Base-by-base conservation (phyloP, 2,329 filamentous ascomycete species). In the Fulvia fulva region DNA sequence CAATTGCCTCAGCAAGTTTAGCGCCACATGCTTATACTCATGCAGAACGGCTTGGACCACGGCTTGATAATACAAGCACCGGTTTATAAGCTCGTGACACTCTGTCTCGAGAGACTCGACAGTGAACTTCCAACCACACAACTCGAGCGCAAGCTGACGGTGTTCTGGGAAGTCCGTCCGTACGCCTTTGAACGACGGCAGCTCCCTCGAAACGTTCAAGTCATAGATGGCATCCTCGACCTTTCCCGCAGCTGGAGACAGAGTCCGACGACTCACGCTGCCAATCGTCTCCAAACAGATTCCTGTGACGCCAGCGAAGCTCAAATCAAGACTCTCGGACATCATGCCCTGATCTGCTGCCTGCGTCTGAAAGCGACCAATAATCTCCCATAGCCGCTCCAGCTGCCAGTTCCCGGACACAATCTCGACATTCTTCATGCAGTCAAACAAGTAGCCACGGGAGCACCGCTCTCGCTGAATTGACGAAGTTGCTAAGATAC, bases 301-400 rank as follows among this genome's bases (percentile, higher is more conserved):
- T 1, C 83, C 83, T 55, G 84, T 78, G 6, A 92, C 85, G 1
- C 90, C 90, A 58, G 93, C 78, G 67, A 89, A 94, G 67, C 87
- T 87, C 21, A 93, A 75, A 66, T 94, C 89, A 3, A 91, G 76
- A 2, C 81, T 82, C 12, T 83, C 80, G 7, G 85, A 78, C 25
- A 87, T 77, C 87, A 94, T 89, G n/a, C 86, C 87, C 49, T 85
- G 83, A 62, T 87, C 81, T 34, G 81, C 78, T 2, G 87, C 84
- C 28, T 85, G 84, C 25, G 81, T 78, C 64, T 89, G 85, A 63
- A 80, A 75, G n/a, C 88, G 84, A 58, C 83, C 80, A 50, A 92
- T 79, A 80, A 89, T 90, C 49, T 85, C 83, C 90, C 90, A 95
- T n/a, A 89, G 77, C 56, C 89, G 87, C 57, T 85, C 81, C n/a